phyloP scores from a whole-genome alignment of 164 flowering plant species.

The Vitis rotundifolia region DNA sequence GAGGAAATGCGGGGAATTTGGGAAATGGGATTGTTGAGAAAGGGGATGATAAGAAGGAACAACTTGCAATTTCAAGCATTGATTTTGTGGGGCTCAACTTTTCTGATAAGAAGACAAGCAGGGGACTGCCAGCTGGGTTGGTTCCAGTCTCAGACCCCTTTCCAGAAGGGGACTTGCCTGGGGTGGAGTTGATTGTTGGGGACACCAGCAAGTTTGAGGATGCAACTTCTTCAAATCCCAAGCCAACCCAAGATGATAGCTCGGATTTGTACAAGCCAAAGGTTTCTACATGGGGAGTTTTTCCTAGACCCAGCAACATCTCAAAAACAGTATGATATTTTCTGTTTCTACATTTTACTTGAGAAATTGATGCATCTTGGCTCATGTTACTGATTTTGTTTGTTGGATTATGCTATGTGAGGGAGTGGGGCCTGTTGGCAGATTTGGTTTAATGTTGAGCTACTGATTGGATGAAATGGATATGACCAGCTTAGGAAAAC shows the following conservation, averaged over 20 bases:
- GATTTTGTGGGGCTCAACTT: constrained; percentile 79
- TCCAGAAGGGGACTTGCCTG: constrained; percentile 60
- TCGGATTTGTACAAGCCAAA: constrained; percentile 76
- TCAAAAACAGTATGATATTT: constrained; percentile 67
- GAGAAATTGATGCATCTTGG: background rate
- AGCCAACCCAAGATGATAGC: constrained; percentile 36
- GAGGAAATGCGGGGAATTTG: constrained; percentile 16
- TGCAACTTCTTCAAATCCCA: constrained; percentile 16
- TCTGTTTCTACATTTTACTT: background rate
- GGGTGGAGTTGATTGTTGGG: constrained; percentile 83
- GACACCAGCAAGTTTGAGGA: constrained; percentile 63
- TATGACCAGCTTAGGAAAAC: too few relatives aligned
- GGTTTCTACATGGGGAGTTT: constrained; percentile 97
- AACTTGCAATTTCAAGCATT: constrained; percentile 49
- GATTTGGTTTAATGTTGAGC: too few relatives aligned
- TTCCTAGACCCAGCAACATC: constrained; percentile 86
- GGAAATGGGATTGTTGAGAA: constrained; percentile 21
- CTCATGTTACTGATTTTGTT: too few relatives aligned
- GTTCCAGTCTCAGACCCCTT: constrained; percentile 57
- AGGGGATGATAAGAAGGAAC: constrained; percentile 35
- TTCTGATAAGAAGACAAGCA: constrained; percentile 68
- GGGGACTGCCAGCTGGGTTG: constrained; percentile 82
- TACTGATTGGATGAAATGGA: too few relatives aligned
- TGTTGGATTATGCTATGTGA: background rate
- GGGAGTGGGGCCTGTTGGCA: too few relatives aligned